A percentile compares a stretch with the other conserved stretches of the same genome.
Conservation (phyloP, 2,329 filamentous ascomycete species). For the Fusarium udum region DNA sequence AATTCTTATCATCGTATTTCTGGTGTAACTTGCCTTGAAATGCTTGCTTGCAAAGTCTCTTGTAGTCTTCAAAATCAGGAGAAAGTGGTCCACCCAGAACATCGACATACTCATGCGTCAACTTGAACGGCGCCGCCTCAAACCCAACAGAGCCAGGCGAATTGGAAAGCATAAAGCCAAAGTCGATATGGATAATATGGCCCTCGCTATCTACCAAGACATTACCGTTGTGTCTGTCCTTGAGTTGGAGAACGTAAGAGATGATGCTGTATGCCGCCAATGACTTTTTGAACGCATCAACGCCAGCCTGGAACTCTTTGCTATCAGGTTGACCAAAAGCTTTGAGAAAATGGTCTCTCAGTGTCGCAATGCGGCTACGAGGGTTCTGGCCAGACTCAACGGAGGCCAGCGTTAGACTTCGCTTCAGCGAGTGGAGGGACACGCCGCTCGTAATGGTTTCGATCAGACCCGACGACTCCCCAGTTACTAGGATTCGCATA, state of each 20-base stretch:
- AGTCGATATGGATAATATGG: slow-evolving; percentile 89
- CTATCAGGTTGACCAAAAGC: slow-evolving; percentile 77
- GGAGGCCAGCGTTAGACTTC: slow-evolving; percentile 79
- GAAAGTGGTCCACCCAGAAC: slow-evolving; percentile 79
- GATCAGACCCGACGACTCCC: slow-evolving; percentile 84
- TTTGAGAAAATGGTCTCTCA: slow-evolving; percentile 84
- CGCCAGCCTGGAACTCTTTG: slow-evolving; percentile 74
- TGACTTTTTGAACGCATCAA: slow-evolving; percentile 83
- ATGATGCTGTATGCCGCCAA: slow-evolving; percentile 87
- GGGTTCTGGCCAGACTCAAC: slow-evolving; percentile 79
- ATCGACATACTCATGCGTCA: slow-evolving; percentile 87
- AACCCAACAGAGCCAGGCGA: slow-evolving; percentile 86
- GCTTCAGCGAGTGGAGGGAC: slow-evolving; percentile 85
- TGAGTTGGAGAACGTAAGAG: slow-evolving; percentile 83
- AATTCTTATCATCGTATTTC: background rate
- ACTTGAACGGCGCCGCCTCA: slow-evolving; percentile 86
- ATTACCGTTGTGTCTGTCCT: slow-evolving; percentile 88
- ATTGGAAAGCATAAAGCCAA: slow-evolving; percentile 90
- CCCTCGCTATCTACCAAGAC: slow-evolving; percentile 86
- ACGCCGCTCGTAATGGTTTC: slow-evolving; percentile 91
- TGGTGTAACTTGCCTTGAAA: slow-evolving; percentile 72
- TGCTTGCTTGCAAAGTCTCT: slow-evolving; percentile 81
- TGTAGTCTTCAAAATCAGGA: slow-evolving; percentile 78
- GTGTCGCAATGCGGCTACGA: slow-evolving; percentile 78
- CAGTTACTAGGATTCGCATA: slow-evolving; percentile 87